Percentiles rank a stretch among this genome's conserved stretches.
phyloP scores from a whole-genome alignment of 1,284 basidiomycete genomes.

The Cystobasidium sp. region DNA sequence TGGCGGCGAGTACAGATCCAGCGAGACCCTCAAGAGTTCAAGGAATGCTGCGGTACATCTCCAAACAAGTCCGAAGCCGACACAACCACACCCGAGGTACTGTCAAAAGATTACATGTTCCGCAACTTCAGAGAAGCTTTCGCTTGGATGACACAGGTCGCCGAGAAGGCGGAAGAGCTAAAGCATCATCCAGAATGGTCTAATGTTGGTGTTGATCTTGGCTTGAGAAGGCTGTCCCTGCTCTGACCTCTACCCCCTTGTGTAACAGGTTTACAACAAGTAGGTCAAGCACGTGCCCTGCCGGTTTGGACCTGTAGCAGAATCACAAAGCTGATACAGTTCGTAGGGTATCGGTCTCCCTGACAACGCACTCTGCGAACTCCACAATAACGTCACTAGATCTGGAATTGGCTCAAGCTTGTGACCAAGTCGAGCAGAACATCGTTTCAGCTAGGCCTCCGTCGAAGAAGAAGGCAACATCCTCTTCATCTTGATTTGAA shows the following conservation, averaged over 20 bases:
- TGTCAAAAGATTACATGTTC: conserved; percentile 41
- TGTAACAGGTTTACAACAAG: conserved; percentile 33
- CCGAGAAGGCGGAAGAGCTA: conserved; percentile 26
- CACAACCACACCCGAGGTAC: not conserved
- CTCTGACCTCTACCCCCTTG: not conserved
- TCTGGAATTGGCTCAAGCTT: conserved; percentile 31
- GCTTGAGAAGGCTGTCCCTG: not conserved
- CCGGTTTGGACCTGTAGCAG: not conserved
- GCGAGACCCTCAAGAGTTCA: conserved; percentile 5
- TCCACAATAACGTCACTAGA: conserved; percentile 39
- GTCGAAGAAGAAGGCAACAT: conserved; percentile 16
- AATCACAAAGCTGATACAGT: not conserved
- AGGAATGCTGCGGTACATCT: conserved; percentile 20
- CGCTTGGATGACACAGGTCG: conserved; percentile 30
- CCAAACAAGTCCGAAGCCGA: not conserved
- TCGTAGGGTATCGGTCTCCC: conserved; percentile 25
- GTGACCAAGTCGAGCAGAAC: conserved; percentile 35
- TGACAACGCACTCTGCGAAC: conserved; percentile 36
- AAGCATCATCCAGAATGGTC: conserved; percentile 44
- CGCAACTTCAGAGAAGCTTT: conserved; percentile 42
- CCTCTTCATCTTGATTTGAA: not conserved
- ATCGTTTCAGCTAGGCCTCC: conserved; percentile 9
- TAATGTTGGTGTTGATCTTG: conserved; percentile 13
- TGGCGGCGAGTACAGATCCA: conserved; percentile 10
- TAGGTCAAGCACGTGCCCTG: not conserved